Base-by-base conservation (phyloP, 176 grass and related monocot genomes). In the Panicum miliaceum region DNA sequence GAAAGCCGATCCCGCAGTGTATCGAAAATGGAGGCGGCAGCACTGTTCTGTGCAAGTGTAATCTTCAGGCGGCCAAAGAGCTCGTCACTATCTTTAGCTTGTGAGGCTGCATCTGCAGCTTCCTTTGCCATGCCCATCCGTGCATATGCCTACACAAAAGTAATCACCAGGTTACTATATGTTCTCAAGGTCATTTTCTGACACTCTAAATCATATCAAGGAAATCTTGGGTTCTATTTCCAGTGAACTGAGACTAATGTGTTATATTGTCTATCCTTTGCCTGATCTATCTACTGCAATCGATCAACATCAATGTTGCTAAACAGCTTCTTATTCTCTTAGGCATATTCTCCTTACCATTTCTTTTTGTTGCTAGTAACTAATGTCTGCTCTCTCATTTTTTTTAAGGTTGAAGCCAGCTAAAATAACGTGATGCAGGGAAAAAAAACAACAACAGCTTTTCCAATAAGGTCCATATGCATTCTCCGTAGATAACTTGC, bases 61-160 rank as follows among this genome's bases (percentile, higher is more conserved):
- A 79, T 73, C 79, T 92, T 94, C 50, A 96, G 74, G 48, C 93
- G 91, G 42, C 96, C 70, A 81, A 96, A 99, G 26, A 99, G 78
- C 86, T 99, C 96, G 2, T 88, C 87, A 3, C 90, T 93, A 64
- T 99, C 94, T 81, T 96, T 96, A 51, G 86, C 88, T 84, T 99
- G 91, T 75, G 88, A 96, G 59, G 93, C 96, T 84, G 91, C 93
- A 12, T 90, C 91, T 73, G 66, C 48, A 72, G 93, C 97, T 82
- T 99, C 97, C 20, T 94, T 89, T n/a, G 84, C 78, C 97, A 99
- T 96, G 45, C 90, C 92, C 73, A 99, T 86, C 19, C 91, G 91
- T 51, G 89, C 84, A 79, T 94, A 99, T 54, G 97, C 93, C 93
- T 99, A 82, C 2, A 87, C 53, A 78, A 67, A 26, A 83, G 82